Base-by-base conservation (phyloP, 2,329 filamentous ascomycete genomes). In the Pseudogymnoascus verrucosus region DNA sequence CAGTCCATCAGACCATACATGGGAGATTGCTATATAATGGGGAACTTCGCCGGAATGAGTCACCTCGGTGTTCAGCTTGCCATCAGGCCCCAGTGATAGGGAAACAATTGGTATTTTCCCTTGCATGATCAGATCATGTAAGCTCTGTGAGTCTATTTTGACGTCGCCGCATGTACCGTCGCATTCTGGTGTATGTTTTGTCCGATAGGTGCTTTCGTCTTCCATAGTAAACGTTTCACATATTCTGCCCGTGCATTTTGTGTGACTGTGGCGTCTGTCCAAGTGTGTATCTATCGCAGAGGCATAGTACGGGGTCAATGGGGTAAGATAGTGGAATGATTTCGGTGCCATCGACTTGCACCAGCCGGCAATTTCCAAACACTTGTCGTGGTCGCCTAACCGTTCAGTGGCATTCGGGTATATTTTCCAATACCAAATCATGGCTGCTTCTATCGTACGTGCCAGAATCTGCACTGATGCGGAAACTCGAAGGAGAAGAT, bases 1-100 rank as follows among this genome's bases (percentile, higher is more conserved):
- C 19, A 68, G 60, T 7, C 67, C 67, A 65, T 67, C 67, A 34
- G 61, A 67, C 67, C 67, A 68, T 19, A 68, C 65, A 42, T 68
- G 67, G 1, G 67, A 68, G 19, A 68, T 65, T n/a, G 67, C 67
- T 47, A 67, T 62, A 62, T 67, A 66, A 34, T 57, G n/a, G 28
- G 51, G 51, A 34, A 57, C 51, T 34, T 57, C 28, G 10, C 26
- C 28, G 8, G 51, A 6, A 21, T 57, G 51, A 19, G 51, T 57
- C 14, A 57, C 51, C 28, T 57, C 51, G 5, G 51, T 57, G 5
- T 57, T 57, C n/a, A 57, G 28, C 28, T 14, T 57, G 26, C 51
- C 51, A 12, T 57, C 51, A 19, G 10, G 6, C 1, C 51, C 51
- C n/a, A 57, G 2, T 19, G 51, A 57, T 12, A 57, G 10, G 19